Base-by-base conservation (phyloP, 768 basidiomycete genomes). In the button mushroom (Agaricus bisporus) region DNA sequence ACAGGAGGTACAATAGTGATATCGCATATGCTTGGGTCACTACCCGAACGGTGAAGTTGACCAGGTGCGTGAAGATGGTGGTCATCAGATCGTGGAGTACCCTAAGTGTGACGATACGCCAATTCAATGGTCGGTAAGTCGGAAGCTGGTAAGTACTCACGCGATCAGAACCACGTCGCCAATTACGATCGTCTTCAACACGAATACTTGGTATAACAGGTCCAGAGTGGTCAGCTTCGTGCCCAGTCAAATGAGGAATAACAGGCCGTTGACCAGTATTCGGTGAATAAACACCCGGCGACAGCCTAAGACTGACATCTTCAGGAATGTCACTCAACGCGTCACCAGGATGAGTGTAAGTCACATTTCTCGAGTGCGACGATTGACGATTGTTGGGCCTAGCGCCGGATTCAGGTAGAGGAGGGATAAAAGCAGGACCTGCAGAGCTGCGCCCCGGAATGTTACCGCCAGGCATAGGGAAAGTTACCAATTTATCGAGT, bases 251-350 rank as follows among this genome's bases (percentile, higher is more conserved):
- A 11, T 39, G 26, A 10, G 52, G 52, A 36, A 54, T 32, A 18
- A 52, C 43, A 15, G 44, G 36, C 1, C 14, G 25, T 3, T 22
- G 37, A 2, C 45, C 29, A 41, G 14, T 25, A 15, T 20, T 18
- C 41, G 37, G 35, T 4, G 11, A 14, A 22, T 25, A 37, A 20
- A 11, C 36, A 37, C 22, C 48, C 18, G 41, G 49, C 18, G 50
- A 51, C 5, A 35, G n/a, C 14, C 53, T 20, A 8, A 42, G 7
- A 22, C 53, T 54, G 7, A 38, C 46, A 39, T 54, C 53, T 18
- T 54, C 53, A 1, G 53, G 53, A 41, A 54, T 54, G 48, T 48
- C 53, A 43, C 53, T 48, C 41, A 54, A 36, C 29, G 15, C 28
- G 32, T n/a, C 11, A 20, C 14, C 38, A 6, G 20, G 45, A 41